Percentiles rank a stretch among this genome's conserved stretches.
These are phyloP conservation scores for Tetragonia tetragonoides DNA, from an alignment of 148 eudicot genomes.

Conservation along the genomic window DNA sequence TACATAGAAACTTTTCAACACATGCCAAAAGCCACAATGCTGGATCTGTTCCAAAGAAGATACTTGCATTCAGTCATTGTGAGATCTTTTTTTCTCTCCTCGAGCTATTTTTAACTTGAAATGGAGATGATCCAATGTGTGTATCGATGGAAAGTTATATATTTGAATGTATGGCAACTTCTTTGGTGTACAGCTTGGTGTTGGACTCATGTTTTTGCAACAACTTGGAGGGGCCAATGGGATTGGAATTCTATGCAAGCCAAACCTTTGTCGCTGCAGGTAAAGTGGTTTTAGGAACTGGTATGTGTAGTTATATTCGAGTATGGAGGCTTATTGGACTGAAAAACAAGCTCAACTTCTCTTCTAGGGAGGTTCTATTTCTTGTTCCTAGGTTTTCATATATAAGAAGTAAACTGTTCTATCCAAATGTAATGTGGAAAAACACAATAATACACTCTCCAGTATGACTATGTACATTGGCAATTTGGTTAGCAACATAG, in stretches of 20 bases:
- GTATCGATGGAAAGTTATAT: background rate
- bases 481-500: background rate
- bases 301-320: background rate
- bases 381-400: no score
- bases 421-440: background rate
- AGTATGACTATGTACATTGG: background rate
- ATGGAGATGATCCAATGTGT: no score
- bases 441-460: background rate
- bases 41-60: slow-evolving; percentile 25
- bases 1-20: slow-evolving; percentile 19
- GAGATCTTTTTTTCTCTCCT: background rate
- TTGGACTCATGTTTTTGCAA: slow-evolving; percentile 29
- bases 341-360: background rate
- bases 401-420: no score
- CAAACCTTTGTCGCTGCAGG: slow-evolving; percentile 29
- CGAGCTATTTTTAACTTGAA: no score
- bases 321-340: background rate
- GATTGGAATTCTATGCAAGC: slow-evolving; percentile 27
- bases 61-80: slow-evolving; percentile 24
- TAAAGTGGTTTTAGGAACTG: background rate
- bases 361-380: no score
- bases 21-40: slow-evolving; percentile 24
- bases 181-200: slow-evolving; percentile 16
- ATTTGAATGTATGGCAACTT: background rate
- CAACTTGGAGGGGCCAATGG: slow-evolving; percentile 29